Conservation (phyloP, 2,329 filamentous ascomycete species). For the Monosporascus sp. region DNA sequence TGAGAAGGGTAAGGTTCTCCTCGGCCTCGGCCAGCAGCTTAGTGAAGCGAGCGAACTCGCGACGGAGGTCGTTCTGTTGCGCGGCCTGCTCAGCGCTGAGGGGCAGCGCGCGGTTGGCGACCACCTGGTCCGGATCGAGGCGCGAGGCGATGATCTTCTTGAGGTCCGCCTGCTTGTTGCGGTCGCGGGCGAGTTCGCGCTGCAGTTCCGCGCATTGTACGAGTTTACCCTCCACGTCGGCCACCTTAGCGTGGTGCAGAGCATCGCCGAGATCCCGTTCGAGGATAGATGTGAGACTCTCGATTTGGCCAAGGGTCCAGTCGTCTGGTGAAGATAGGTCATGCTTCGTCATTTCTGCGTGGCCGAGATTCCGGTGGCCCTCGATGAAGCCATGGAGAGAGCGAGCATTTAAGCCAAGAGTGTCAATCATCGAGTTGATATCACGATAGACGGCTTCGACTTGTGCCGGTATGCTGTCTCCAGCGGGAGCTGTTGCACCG, state of each 20-base stretch:
- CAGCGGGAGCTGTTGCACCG: conserved; percentile 46
- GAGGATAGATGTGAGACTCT: conserved; percentile 60
- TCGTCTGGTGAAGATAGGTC: conserved; percentile 65
- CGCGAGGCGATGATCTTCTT: conserved; percentile 67
- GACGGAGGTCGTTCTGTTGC: conserved; percentile 78
- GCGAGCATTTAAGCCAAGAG: conserved; percentile 74
- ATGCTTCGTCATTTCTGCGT: conserved; percentile 52
- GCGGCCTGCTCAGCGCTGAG: conserved; percentile 79
- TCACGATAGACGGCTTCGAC: conserved; percentile 69
- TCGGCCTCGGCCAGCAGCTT: conserved; percentile 73
- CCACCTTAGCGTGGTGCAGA: conserved; percentile 63
- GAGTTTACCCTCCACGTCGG: conserved; percentile 63
- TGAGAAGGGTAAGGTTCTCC: conserved; percentile 71
- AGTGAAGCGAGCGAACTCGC: conserved; percentile 68
- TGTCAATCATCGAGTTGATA: conserved; percentile 92
- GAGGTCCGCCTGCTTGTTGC: conserved; percentile 72
- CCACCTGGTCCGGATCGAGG: conserved; percentile 61
- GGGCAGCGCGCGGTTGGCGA: conserved; percentile 63
- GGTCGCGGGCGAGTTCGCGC: conserved; percentile 66
- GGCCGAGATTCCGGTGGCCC: conserved; percentile 56
- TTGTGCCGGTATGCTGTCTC: conserved; percentile 55
- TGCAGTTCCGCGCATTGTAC: conserved; percentile 62
- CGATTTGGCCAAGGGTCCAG: conserved; percentile 73
- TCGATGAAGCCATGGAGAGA: conserved; percentile 62
- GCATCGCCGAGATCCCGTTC: conserved; percentile 58